A percentile compares a stretch with the other conserved stretches of the same genome.
Conservation (phyloP, 2,329 filamentous ascomycete genomes). For the Chaetomium olivaceum region DNA sequence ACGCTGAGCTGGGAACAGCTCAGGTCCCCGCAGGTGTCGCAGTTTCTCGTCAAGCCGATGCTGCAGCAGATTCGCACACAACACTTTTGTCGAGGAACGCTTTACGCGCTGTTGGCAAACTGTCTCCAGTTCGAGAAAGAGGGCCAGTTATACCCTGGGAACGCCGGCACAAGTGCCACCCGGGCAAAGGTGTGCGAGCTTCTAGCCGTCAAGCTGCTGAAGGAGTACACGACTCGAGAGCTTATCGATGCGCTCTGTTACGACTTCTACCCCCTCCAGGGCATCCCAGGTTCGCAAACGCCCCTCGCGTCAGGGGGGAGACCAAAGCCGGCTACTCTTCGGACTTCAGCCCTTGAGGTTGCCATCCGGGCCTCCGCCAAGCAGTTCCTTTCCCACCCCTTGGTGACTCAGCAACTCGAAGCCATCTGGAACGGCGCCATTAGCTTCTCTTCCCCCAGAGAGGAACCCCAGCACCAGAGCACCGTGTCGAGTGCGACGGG, state of each 20-base stretch:
- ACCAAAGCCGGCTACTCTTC: conserved; percentile 60
- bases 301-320: conserved; percentile 45
- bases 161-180: conserved; percentile 79
- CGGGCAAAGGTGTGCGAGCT: conserved; percentile 88
- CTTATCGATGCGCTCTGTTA: conserved; percentile 93
- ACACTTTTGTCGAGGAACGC: conserved; percentile 81
- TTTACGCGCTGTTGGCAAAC: conserved; percentile 91
- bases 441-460: conserved; percentile 87
- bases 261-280: conserved; percentile 91
- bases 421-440: conserved; percentile 96
- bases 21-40: conserved; percentile 91
- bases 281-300: conserved; percentile 57
- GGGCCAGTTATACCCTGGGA: conserved; percentile 76
- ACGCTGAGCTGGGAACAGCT: conserved; percentile 93
- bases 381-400: conserved; percentile 84
- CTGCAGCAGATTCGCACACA: conserved; percentile 81
- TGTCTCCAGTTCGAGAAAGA: conserved; percentile 93
- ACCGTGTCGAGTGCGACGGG: conserved; percentile 22
- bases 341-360: conserved; percentile 88
- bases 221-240: conserved; percentile 85
- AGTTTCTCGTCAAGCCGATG: conserved; percentile 94
- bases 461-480: conserved; percentile 71
- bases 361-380: conserved; percentile 92
- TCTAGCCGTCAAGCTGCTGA: conserved; percentile 82
- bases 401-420: conserved; percentile 93